Conservation (phyloP, 2,329 filamentous ascomycete genomes). For the Helminthosporium solani region DNA sequence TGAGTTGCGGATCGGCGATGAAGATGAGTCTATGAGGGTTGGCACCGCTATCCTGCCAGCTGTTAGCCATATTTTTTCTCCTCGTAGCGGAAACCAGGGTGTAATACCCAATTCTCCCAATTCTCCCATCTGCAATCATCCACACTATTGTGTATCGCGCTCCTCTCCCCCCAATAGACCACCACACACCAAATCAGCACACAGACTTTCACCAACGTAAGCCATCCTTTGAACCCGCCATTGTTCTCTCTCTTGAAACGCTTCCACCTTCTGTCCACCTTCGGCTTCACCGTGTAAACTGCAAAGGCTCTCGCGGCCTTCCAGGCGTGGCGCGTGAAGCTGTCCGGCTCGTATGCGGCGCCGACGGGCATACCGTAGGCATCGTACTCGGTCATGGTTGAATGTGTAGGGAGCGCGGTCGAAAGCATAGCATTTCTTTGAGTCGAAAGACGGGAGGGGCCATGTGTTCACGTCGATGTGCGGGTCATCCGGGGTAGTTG, state of each 20-base stretch:
- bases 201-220: conserved; percentile 50
- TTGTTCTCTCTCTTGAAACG: conserved; percentile 13
- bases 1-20: conserved; percentile 86
- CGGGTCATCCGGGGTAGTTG: conserved; percentile 1
- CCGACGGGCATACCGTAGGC: conserved; percentile 42
- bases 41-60: conserved; percentile 67
- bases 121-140: conserved; percentile 74
- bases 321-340: conserved; percentile 33
- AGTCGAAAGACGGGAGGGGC: conserved; percentile 5
- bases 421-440: conserved; percentile 33
- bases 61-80: conserved; percentile 9
- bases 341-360: conserved; percentile 40
- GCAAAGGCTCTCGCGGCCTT: conserved; percentile 32
- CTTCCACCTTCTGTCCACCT: conserved; percentile 14
- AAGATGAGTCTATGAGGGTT: conserved; percentile 81
- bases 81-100: too few relatives aligned
- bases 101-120: conserved; percentile 95
- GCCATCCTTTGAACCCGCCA: conserved; percentile 17
- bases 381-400: conserved; percentile 42
- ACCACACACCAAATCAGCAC: conserved; percentile 73
- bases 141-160: conserved; percentile 70
- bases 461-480: conserved; percentile 11
- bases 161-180: conserved; percentile 82
- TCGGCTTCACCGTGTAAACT: conserved; percentile 31
- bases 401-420: conserved; percentile 3